These are phyloP conservation scores for Lepraria neglecta DNA, from an alignment of 495 filamentous ascomycete species.

Conservation along the genomic window DNA sequence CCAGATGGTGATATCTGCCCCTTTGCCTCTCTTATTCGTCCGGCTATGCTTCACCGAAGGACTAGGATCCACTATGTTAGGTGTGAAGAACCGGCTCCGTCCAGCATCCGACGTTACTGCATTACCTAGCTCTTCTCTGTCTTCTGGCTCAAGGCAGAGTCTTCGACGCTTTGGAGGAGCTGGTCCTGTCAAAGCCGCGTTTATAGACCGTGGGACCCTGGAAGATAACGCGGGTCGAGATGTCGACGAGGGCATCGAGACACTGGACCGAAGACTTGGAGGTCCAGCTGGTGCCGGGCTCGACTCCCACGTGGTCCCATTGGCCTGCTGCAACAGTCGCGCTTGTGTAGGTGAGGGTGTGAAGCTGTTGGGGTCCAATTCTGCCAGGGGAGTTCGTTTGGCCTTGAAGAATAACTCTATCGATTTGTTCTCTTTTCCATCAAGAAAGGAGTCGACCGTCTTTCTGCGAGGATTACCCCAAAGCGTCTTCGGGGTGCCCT, in stretches of 20 bases:
- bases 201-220: constrained; percentile 35
- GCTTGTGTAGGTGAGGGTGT: constrained; percentile 63
- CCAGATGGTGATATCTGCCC: constrained; percentile 52
- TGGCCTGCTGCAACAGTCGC: constrained; percentile 49
- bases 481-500: constrained; percentile 27
- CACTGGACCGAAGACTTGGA: constrained; percentile 35
- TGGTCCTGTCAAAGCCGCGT: constrained; percentile 40
- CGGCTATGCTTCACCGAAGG: constrained; percentile 45
- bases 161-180: constrained; percentile 56
- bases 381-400: constrained; percentile 69
- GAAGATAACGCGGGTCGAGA: constrained; percentile 36
- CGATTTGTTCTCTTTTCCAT: constrained; percentile 56
- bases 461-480: constrained; percentile 36
- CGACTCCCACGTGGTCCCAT: constrained; percentile 48
- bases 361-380: constrained; percentile 83
- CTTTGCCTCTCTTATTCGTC: constrained; percentile 41
- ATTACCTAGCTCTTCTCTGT: constrained; percentile 31
- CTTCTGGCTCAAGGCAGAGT: constrained; percentile 52
- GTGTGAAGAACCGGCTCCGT: constrained; percentile 55
- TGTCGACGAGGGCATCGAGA: constrained; percentile 7
- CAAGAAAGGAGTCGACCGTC: constrained; percentile 43
- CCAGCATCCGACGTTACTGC: constrained; percentile 33
- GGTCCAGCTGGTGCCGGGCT: constrained; percentile 38
- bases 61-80: constrained; percentile 38
- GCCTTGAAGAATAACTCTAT: constrained; percentile 76